Base-by-base conservation (phyloP, 108 stramenopile species). In the Chaetoceros muelleri region DNA sequence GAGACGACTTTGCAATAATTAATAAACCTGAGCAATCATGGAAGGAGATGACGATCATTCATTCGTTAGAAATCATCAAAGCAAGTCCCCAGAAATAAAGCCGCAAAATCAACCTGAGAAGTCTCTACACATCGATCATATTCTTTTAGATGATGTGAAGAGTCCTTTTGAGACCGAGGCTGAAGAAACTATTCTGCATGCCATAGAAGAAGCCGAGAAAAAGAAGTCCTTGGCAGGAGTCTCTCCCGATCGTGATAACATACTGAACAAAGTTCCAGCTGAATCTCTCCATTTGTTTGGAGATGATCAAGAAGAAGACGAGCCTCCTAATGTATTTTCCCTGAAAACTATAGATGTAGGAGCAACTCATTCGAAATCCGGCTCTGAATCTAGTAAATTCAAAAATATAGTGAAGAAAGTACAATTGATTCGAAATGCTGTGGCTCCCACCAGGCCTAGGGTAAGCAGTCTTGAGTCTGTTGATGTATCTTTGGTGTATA, bases 131-230 rank as follows among this genome's bases (percentile, higher is more conserved):
- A n/a, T n/a, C n/a, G n/a, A n/a, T n/a, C n/a, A n/a, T n/a, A n/a
- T n/a, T 40, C 34, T 40, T 10, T 5, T 40, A 13, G 34, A 40
- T 5, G 8, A 40, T 1, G 55, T 45, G 2, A 23, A 24, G 19
- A 57, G 65, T 2, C 46, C 28, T 48, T 66, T 52, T 27, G 65
- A 66, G 23, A 44, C 24, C 0, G 65, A 66, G 20, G 65, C 65
- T 3, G 65, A 66, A 58, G 46, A 51, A 2, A 52, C 28, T 29
- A 58, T 66, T 45, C 28, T 66, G 10, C 20, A 21, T 26, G 65
- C 57, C 0, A 40, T 66, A 2, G 65, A 66, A 29, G 57, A 58
- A 22, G 34, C 57, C 3, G 56, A 58, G 23, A n/a, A 30, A n/a
- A 31, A 30, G 13, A 5, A 40, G 5, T 5, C 34, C 5, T 13